Evolutionary conservation across 2,329 filamentous ascomycete genomes (phyloP), one percentile per base, ranked within the genome.

Genomic region (Cercospora zeae-maydis): DNA sequence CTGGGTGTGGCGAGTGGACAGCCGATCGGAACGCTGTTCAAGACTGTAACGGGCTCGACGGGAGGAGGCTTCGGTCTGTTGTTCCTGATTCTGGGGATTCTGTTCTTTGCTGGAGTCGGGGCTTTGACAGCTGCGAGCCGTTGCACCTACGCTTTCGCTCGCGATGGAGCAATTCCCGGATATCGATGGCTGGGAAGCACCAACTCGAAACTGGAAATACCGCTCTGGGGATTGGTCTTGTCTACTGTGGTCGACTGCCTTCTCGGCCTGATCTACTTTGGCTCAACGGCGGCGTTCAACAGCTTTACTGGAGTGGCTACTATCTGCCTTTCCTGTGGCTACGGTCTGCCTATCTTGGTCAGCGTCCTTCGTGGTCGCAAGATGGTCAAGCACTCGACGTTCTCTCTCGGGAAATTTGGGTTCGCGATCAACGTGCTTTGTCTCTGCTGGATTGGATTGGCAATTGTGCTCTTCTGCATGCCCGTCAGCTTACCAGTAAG

Each of bases 291-390:
- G 0, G 90, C 90, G 0, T 93, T 93, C 79, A 89, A 88, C 79
- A 88, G 86, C 9, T 92, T 93, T 75, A 92, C 89, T 0, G 89
- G 89, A 30, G 89, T 92, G 0, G 90, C 89, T 1, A 92, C 89
- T 4, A 92, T 93, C 73, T 92, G 89, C 67, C 83, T 93, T 0
- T 88, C 86, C 0, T 86, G 87, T 3, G 91, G 88, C 0, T 93
- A 93, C 74, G 89, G 87, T 13, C 81, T 92, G 14, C 90, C 90
- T 0, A 91, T 93, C 59, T 77, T 92, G 10, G 87, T 93, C 62
- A 88, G 83, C 10, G 77, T 93, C 2, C 69, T 92, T 1, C 84
- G 88, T 14, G 82, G 86, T 9, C 84, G 90, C n/a, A 81, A 83
- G 58, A 82, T 85, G 36, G 84, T 92, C n/a, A 80, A 81, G 56